Evolutionary conservation across 768 basidiomycete genomes (phyloP).

Genomic region (Guyanaporus albipodus): DNA sequence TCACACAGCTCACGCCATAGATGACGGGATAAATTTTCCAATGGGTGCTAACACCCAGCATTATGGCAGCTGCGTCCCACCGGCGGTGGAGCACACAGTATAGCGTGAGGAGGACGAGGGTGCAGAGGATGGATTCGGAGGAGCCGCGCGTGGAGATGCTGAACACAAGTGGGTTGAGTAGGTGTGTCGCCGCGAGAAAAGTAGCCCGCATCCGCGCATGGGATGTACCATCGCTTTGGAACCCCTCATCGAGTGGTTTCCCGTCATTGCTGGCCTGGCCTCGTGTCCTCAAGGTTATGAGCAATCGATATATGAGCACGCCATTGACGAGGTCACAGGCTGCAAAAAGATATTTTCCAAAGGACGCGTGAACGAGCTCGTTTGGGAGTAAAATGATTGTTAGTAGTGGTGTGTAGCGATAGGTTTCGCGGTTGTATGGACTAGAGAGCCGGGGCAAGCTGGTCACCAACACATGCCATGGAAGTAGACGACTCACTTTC

Average conservation of each 20-base stretch:
- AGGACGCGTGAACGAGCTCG: slow-evolving; percentile 72
- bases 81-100: slow-evolving; percentile 52
- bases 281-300: slow-evolving; percentile 38
- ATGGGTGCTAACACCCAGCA: slow-evolving; percentile 81
- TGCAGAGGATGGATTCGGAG: slow-evolving; percentile 82
- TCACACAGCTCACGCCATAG: slow-evolving; percentile 75
- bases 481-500: slow-evolving; percentile 62
- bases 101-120: slow-evolving; percentile 71
- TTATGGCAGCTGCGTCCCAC: slow-evolving; percentile 64
- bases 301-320: slow-evolving; percentile 60
- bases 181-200: slow-evolving; percentile 65
- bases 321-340: slow-evolving; percentile 80
- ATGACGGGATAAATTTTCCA: slow-evolving; percentile 98
- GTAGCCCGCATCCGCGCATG: slow-evolving; percentile 38
- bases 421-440: slow-evolving; percentile 89
- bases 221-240: neutral
- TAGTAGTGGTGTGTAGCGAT: slow-evolving; percentile 93
- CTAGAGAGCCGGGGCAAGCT: slow-evolving; percentile 37
- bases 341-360: slow-evolving; percentile 90
- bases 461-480: neutral
- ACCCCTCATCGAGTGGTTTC: slow-evolving; percentile 4
- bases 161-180: slow-evolving; percentile 92
- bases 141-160: slow-evolving; percentile 97
- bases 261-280: neutral
- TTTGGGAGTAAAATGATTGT: slow-evolving; percentile 82